phyloP scores from a whole-genome alignment of 2,329 filamentous ascomycete genomes.

The Trichoderma breve region DNA sequence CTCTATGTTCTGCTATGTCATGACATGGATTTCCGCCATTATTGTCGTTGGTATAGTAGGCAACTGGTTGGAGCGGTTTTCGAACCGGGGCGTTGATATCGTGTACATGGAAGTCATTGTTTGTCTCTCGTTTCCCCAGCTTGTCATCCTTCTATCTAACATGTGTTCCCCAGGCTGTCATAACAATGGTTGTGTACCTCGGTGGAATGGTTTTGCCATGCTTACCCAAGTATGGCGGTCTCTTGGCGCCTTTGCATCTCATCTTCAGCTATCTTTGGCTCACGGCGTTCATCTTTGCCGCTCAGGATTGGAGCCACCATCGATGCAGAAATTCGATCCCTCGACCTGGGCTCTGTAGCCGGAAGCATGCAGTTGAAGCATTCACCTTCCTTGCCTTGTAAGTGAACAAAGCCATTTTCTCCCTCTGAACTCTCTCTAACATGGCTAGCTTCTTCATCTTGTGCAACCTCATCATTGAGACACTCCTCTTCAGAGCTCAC shows the following conservation, averaged over 20 bases:
- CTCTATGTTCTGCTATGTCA: constrained; percentile 4
- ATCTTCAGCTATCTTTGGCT: constrained; percentile 30
- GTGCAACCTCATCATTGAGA: constrained; percentile 22
- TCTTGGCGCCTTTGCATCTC: constrained; percentile 24
- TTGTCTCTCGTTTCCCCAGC: neutral
- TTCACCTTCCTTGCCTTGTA: constrained; percentile 30
- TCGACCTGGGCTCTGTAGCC: constrained; percentile 14
- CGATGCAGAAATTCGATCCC: constrained; percentile 16
- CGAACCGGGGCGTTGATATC: constrained; percentile 23
- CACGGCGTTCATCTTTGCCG: constrained; percentile 28
- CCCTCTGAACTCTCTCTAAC: neutral
- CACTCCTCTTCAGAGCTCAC: constrained; percentile 9
- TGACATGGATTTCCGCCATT: constrained; percentile 6
- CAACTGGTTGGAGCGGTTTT: neutral
- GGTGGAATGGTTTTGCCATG: constrained; percentile 24
- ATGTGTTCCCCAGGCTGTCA: constrained; percentile 22
- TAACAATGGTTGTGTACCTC: constrained; percentile 26
- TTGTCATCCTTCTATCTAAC: neutral
- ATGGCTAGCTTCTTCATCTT: constrained; percentile 23
- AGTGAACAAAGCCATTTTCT: neutral
- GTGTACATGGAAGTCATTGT: constrained; percentile 29
- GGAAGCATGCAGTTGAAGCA: constrained; percentile 26
- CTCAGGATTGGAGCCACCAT: constrained; percentile 25
- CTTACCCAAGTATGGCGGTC: constrained; percentile 23
- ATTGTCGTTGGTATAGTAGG: constrained; percentile 4